These are phyloP conservation scores for Microbotryomycetes sp. DNA, from an alignment of 1,284 basidiomycete species.

Conservation along the genomic window DNA sequence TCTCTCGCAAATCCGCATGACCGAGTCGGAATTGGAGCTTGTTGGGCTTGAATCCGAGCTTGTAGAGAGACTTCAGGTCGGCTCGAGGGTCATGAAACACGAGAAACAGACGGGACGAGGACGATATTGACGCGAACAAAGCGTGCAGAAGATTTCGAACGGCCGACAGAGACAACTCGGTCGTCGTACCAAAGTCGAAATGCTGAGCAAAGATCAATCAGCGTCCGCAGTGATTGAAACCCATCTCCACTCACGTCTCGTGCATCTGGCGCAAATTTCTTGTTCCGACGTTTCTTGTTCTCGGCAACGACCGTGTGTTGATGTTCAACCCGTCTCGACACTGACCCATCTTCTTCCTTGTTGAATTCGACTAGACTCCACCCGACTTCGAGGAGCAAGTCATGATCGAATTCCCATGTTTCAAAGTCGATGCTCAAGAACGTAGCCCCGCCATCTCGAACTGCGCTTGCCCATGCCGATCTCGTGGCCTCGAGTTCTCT, in stretches of 20 bases:
- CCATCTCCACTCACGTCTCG: slow-evolving; percentile 7
- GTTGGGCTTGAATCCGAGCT: slow-evolving; percentile 13
- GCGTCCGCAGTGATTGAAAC: neutral
- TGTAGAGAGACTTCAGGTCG: slow-evolving; percentile 8
- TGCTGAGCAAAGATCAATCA: slow-evolving; percentile 1
- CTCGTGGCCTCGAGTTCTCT: neutral
- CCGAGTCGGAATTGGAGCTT: neutral
- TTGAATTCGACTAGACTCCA: slow-evolving; percentile 21
- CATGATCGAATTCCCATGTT: slow-evolving; percentile 18
- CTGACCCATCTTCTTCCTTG: slow-evolving; percentile 1
- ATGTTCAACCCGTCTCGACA: slow-evolving; percentile 5
- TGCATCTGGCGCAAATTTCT: slow-evolving; percentile 11
- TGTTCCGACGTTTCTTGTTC: slow-evolving; percentile 7
- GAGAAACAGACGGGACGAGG: slow-evolving; percentile 11
- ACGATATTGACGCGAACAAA: slow-evolving; percentile 10
- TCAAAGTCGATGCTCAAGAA: slow-evolving; percentile 28
- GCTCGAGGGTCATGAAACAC: slow-evolving; percentile 25
- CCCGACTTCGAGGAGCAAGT: slow-evolving; percentile 18
- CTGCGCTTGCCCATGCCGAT: neutral
- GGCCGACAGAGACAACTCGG: neutral
- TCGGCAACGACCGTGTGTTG: slow-evolving; percentile 22
- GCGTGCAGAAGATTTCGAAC: slow-evolving; percentile 10
- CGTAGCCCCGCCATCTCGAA: slow-evolving; percentile 8
- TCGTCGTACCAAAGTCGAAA: slow-evolving; percentile 14
- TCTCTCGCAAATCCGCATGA: neutral